Conservation (phyloP, 306 rosid species). For the Vigna reflexopilosa region DNA sequence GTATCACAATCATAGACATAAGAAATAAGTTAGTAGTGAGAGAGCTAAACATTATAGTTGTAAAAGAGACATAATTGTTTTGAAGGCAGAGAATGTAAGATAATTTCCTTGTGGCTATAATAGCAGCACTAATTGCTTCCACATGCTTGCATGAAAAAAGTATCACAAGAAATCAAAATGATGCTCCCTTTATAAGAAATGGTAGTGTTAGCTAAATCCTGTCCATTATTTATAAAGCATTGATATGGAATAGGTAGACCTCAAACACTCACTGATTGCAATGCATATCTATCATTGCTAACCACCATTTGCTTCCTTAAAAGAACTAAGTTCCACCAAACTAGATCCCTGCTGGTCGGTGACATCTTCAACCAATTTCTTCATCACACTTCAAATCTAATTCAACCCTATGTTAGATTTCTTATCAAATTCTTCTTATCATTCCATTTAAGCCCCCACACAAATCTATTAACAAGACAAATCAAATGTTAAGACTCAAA, state of each 20-base stretch:
- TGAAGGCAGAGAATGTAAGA: constrained; percentile 16
- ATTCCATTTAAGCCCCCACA: too few relatives aligned
- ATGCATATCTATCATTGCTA: constrained; percentile 35
- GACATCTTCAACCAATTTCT: constrained; percentile 42
- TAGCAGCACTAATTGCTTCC: constrained; percentile 63
- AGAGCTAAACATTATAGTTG: constrained; percentile 16
- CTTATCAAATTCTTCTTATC: not conserved
- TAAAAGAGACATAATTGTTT: constrained; percentile 47
- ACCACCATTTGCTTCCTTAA: constrained; percentile 82
- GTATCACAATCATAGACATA: constrained; percentile 8
- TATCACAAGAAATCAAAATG: constrained; percentile 37
- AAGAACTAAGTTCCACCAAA: constrained; percentile 56
- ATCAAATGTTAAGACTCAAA: too few relatives aligned
- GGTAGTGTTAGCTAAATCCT: constrained; percentile 43
- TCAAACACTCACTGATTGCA: constrained; percentile 57
- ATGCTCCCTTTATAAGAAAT: constrained; percentile 52
- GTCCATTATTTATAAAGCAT: constrained; percentile 43
- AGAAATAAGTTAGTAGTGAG: not conserved
- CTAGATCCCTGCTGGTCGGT: constrained; percentile 58
- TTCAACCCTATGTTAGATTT: constrained; percentile 17
- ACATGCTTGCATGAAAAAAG: constrained; percentile 77
- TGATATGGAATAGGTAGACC: constrained; percentile 60
- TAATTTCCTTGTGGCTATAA: constrained; percentile 49
- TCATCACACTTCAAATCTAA: constrained; percentile 33
- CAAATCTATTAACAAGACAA: too few relatives aligned